A percentile compares a stretch with the other conserved stretches of the same genome.
These are phyloP conservation scores for Cyberlindnera euphorbiae DNA, from an alignment of 805 yeast genomes.

Conservation along the genomic window DNA sequence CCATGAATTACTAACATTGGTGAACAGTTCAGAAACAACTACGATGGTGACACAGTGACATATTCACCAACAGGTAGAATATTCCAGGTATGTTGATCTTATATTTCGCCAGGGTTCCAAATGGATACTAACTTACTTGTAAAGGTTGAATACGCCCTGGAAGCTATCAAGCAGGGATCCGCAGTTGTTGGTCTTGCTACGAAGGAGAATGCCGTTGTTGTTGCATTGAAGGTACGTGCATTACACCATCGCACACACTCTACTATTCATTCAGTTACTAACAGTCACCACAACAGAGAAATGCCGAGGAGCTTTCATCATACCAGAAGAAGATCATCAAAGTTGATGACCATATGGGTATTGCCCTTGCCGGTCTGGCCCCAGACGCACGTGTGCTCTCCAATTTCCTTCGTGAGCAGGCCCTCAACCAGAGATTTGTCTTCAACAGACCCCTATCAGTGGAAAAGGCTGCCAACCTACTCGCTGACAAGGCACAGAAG, in stretches of 20 bases:
- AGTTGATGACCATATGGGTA: conserved; percentile 90
- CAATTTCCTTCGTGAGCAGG: conserved; percentile 84
- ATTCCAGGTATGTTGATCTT: conserved; percentile 51
- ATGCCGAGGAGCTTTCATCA: conserved; percentile 95
- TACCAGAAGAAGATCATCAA: conserved; percentile 91
- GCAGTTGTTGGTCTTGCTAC: conserved; percentile 95
- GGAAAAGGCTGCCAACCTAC: conserved; percentile 73
- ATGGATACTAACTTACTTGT: conserved; percentile 5
- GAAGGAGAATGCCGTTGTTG: conserved; percentile 81
- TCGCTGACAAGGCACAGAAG: conserved; percentile 95
- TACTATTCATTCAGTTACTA: conserved; percentile 5
- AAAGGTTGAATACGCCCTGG: conserved; percentile 74
- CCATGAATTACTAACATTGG: too few relatives aligned
- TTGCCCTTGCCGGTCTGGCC: conserved; percentile 95
- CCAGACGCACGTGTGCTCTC: conserved; percentile 96
- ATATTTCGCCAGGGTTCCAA: neutral
- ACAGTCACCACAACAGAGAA: conserved; percentile 42
- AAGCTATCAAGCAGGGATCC: conserved; percentile 96
- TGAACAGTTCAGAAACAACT: conserved; percentile 93
- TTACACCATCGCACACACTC: neutral
- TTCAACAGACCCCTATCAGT: conserved; percentile 83
- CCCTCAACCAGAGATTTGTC: conserved; percentile 80
- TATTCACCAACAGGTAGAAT: conserved; percentile 93
- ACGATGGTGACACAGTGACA: conserved; percentile 97
- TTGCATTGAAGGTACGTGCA: conserved; percentile 61